A percentile compares a stretch with the other conserved stretches of the same genome.
Conservation (phyloP, 164 flowering plant species). For the Umbellularia californica region DNA sequence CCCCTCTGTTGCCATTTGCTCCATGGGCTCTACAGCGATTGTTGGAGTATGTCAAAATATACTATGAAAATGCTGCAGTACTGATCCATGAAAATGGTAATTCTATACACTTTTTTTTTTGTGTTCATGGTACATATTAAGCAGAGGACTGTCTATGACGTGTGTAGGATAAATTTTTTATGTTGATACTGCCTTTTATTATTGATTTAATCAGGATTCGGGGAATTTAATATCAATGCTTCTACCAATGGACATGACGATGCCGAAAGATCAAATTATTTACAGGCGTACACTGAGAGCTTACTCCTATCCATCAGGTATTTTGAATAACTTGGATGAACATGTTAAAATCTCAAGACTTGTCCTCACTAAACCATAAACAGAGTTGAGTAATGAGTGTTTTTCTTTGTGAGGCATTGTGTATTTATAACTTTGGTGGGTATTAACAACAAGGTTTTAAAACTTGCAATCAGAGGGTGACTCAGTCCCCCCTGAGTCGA, state of each 20-base stretch:
- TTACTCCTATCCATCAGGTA: constrained; percentile 13
- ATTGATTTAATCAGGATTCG: constrained; percentile 2
- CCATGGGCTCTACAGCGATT: constrained; percentile 7
- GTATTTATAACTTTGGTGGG: neutral
- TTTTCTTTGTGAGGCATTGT: neutral
- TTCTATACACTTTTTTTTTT: neutral
- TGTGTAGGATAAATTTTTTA: neutral
- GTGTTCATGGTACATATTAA: neutral
- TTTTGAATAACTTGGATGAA: too few relatives aligned
- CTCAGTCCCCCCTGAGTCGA: too few relatives aligned
- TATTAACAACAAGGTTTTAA: neutral
- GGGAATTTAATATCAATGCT: neutral
- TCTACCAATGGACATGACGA: neutral
- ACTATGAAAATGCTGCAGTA: constrained; percentile 1
- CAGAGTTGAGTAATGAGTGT: too few relatives aligned
- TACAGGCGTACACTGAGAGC: constrained; percentile 6
- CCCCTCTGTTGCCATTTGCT: neutral
- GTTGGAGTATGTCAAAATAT: constrained; percentile 8
- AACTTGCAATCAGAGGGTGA: neutral
- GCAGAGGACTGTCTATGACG: neutral
- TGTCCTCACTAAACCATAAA: neutral
- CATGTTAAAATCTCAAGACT: neutral
- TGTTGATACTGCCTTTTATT: neutral
- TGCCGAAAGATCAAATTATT: constrained; percentile 2
- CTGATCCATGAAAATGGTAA: constrained; percentile 14